Evolutionary conservation across 2,329 filamentous ascomycete species (phyloP), one percentile per base, ranked within the genome.

Genomic region (Penicillium sp.): DNA sequence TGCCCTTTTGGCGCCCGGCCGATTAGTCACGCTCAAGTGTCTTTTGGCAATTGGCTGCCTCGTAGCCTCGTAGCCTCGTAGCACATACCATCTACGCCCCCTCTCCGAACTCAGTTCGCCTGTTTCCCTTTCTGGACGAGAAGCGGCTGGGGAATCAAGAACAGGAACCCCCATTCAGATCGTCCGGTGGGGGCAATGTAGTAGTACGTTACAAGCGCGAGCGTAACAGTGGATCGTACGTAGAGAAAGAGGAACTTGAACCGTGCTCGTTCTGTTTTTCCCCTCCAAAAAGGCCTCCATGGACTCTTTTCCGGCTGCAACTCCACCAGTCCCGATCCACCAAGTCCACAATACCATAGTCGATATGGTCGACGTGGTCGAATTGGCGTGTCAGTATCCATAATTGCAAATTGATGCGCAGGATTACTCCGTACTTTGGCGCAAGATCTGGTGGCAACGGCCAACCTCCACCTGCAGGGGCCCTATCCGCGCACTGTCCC

Each of bases 381-480:
- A 15, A 7, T 37, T 7, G 32, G 32, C 37, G 4, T 40, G 23
- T 32, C 24, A 37, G 38, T 27, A 24, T 46, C 39, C 47, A 37
- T 42, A n/a, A 32, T 43, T 46, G 15, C 31, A 31, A n/a, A 41
- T 44, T 20, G 24, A 49, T 24, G 40, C 23, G 7, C 46, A 40
- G 40, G 46, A 48, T 48, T 24, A 10, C 3, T 35, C 27, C 44
- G 37, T 24, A 10, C 3, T 35, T 33, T 49, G 37, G 44, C 27
- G 38, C 41, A 40, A 40, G 54, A 58, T 58, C 52, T 58, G 45
- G 54, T 56, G 54, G 51, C 49, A 58, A 58, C 49, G 56, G 44
- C 47, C 46, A 41, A 33, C 40, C 49, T 47, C 47, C 46, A 47
- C 46, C 13, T 42, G 49, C 47, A 55, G 52, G 47, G 47, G 44